Evolutionary conservation across 1,139 yeast species (phyloP), one percentile per base, ranked within the genome.

Genomic region (Lodderomyces elongisporus): DNA sequence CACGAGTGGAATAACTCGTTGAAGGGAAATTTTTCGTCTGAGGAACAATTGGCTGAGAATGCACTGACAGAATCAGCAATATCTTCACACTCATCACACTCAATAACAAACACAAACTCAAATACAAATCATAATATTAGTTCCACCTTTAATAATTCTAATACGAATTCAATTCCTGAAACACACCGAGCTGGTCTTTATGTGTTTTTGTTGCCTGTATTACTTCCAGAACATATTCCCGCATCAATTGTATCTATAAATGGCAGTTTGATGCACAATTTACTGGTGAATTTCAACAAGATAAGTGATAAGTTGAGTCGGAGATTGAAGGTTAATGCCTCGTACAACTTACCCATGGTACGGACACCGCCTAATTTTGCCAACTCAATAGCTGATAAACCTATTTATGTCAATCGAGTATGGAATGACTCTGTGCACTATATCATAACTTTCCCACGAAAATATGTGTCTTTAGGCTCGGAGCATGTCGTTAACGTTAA

Each of bases 351-450:
- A 28, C 79, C 79, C 3, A 68, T 77, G 48, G 78, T 85, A 4
- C 66, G 95, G 41, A 74, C 85, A 0, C 95, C 96, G 1, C 95
- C 95, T 1, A 73, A 79, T n/a, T 71, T 73, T 44, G 85, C 88
- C 1, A 66, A 78, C 25, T 75, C 87, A 0, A 74, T 85, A 6
- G 75, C 83, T 3, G 83, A 84, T 51, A 85, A 83, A 48, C 94
- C 96, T 0, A 76, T 88, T 18, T 83, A 79, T 52, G 85, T 88
- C 20, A 83, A 84, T 48, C 71, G 91, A 38, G 70, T 79, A 3
- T 88, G 96, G 96, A 83, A 81, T 46, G 80, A 84, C 42, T 58
- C 91, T 0, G 62, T 88, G 28, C 83, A 79, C 39, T 88, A 88
- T 55, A 85, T 84, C 44, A 73, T 88, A 21, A 74, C 87, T 0